Base-by-base conservation (phyloP, 2,329 filamentous ascomycete genomes). In the Shiraia bambusicola region DNA sequence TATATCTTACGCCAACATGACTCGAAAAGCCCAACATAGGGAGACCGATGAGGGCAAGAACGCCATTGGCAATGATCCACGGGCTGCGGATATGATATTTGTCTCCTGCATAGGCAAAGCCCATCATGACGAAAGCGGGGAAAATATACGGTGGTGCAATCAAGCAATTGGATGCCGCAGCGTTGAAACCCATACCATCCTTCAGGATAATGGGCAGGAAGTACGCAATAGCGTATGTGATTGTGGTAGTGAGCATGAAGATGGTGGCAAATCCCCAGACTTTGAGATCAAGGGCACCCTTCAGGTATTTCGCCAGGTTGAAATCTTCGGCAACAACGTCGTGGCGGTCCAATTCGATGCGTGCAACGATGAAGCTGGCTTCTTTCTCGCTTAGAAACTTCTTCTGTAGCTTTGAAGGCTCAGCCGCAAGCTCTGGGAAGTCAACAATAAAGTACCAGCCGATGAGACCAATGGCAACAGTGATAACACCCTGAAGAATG, bases 11-110 rank as follows among this genome's bases (percentile, higher is more conserved):
- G 1, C 64, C 74, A 3, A 79, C 59, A 49, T 69, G 76, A n/a
- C 66, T 59, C 32, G 78, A 73, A 72, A 84, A 91, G 17, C 85
- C 87, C 69, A 89, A 83, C 61, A 90, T 79, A 16, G 83, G 79
- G 2, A 90, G 70, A 2, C 87, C 87, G 45, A 88, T 77, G 36
- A 90, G 69, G 56, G 77, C 78, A 17, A 88, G 68, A 2, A 84
- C 14, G 64, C 80, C 78, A 70, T 89, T 89, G 68, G 78, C 74
- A 45, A 80, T 59, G 47, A 90, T 73, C 54, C 88, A 72, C n/a
- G 83, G 80, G 0, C 82, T 83, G 29, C 87, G 81, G 22, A 84
- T 40, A 43, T 72, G 79, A 61, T 80, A 86, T 61, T 76, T 78
- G 68, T 91, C 87, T 26, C 84, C 84, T 1, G 79, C 39, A 74